These are phyloP conservation scores for Lachancea sp. DNA, from an alignment of 805 yeast species.

Conservation along the genomic window DNA sequence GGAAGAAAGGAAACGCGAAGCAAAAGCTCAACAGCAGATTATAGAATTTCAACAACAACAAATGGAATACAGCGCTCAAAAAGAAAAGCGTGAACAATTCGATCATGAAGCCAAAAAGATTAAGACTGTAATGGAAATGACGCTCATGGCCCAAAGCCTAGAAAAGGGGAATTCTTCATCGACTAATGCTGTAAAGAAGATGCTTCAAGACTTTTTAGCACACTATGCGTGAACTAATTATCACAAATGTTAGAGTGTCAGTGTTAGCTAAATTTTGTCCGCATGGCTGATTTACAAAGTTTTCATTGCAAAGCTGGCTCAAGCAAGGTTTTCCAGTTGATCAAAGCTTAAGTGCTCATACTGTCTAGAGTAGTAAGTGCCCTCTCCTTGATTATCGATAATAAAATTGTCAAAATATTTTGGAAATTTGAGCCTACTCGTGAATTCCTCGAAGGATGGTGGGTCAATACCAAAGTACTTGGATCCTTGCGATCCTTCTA, in stretches of 20 bases:
- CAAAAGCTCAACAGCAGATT: background rate
- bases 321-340: background rate
- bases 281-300: background rate
- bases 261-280: too few species aligned
- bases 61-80: background rate
- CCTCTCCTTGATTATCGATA: background rate
- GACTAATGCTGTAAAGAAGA: background rate
- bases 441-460: conserved; percentile 2
- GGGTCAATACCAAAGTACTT: background rate
- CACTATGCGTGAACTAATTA: background rate
- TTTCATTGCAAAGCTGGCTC: background rate
- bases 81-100: background rate
- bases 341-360: background rate
- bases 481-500: background rate
- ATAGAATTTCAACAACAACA: background rate
- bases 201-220: background rate
- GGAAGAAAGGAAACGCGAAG: background rate
- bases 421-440: background rate
- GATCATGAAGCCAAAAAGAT: background rate
- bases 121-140: background rate
- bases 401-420: background rate
- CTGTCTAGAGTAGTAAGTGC: background rate
- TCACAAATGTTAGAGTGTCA: background rate
- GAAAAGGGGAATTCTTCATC: background rate
- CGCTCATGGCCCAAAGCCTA: background rate